phyloP scores from a whole-genome alignment of 2,329 filamentous ascomycete species.

The Diaporthe citri region DNA sequence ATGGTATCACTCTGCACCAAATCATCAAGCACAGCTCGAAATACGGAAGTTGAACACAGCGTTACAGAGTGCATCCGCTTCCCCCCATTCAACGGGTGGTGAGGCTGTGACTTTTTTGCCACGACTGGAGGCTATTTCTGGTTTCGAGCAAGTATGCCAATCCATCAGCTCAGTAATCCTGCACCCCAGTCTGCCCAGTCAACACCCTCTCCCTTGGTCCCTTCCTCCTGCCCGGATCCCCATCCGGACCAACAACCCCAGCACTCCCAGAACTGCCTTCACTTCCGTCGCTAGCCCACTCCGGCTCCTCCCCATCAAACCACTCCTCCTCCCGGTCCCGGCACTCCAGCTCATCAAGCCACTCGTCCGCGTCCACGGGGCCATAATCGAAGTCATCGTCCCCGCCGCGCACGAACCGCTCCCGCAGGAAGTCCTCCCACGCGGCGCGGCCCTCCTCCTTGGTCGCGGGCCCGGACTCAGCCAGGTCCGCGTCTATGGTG shows the following conservation, averaged over 20 bases:
- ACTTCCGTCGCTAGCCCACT: constrained; percentile 66
- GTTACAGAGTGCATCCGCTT: not conserved
- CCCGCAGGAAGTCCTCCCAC: constrained; percentile 80
- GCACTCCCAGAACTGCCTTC: constrained; percentile 44
- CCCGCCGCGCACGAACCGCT: constrained; percentile 79
- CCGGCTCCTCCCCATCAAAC: constrained; percentile 83
- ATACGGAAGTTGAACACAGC: not conserved
- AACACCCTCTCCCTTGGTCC: constrained; percentile 43
- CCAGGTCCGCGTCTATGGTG: constrained; percentile 63
- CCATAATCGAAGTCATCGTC: constrained; percentile 86
- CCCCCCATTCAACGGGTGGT: not conserved
- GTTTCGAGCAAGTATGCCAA: not conserved
- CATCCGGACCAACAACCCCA: constrained; percentile 39
- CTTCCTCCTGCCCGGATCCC: constrained; percentile 44
- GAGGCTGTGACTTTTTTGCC: too few species aligned
- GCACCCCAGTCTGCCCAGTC: constrained; percentile 76
- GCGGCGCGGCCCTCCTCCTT: constrained; percentile 76
- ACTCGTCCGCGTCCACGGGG: constrained; percentile 77
- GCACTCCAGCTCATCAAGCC: constrained; percentile 73
- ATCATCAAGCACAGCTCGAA: not conserved
- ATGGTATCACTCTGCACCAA: not conserved
- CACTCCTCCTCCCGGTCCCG: constrained; percentile 79
- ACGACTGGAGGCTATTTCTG: not conserved
- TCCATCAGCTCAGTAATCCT: constrained; percentile 71
- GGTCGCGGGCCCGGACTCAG: constrained; percentile 59